A percentile compares a stretch with the other conserved stretches of the same genome.
Evolutionary conservation across 345 rosid genomes (phyloP).

Genomic region (Linum lewisii): DNA sequence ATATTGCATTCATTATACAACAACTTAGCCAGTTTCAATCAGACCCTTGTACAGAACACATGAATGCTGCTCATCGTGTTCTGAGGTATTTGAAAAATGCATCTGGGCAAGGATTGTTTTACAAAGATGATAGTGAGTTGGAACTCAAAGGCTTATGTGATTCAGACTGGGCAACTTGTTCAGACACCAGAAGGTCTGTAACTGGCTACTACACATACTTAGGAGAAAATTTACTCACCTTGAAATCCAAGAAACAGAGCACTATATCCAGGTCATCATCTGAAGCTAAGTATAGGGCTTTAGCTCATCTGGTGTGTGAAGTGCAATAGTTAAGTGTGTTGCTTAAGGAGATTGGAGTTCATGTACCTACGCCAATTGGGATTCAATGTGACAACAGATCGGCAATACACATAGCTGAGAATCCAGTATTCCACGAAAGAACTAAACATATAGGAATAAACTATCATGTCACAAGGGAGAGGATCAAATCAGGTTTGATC

Average conservation of each 20-base stretch:
- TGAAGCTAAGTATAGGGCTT: neutral
- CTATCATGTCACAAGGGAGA: no score
- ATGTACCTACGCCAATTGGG: no score
- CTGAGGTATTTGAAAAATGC: no score
- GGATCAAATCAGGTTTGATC: no score
- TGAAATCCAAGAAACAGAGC: neutral
- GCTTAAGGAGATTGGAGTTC: no score
- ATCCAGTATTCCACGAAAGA: no score
- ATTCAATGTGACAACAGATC: no score
- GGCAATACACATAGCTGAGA: no score
- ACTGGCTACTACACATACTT: neutral
- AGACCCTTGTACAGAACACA: neutral
- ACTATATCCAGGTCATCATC: neutral
- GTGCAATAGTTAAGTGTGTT: no score
- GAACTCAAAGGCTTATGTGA: neutral
- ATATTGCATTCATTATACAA: neutral
- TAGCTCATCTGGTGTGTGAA: no score
- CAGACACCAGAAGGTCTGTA: no score
- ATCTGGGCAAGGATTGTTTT: neutral
- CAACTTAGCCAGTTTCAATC: neutral
- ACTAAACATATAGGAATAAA: no score
- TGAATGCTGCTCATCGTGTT: neutral
- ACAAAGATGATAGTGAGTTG: neutral
- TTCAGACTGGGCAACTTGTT: neutral
- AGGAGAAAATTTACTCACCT: neutral